A percentile compares a stretch with the other conserved stretches of the same genome.
phyloP scores from a whole-genome alignment of 148 eudicot genomes.

The Nepenthes mirabilis region DNA sequence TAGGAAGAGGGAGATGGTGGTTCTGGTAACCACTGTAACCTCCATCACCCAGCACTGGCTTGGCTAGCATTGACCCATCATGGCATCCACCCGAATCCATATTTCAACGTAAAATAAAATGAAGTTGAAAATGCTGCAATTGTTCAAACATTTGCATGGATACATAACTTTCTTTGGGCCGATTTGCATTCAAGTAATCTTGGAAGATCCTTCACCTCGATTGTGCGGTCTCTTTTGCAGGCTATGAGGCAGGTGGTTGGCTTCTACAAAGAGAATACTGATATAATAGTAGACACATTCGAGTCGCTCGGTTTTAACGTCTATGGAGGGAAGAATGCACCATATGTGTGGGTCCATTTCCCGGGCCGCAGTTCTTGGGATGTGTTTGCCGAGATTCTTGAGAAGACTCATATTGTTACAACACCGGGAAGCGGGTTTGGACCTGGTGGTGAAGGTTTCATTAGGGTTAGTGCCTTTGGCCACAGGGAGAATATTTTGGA shows the following conservation, averaged over 20 bases:
- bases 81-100: too few species aligned
- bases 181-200: too few species aligned
- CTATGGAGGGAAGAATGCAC: conserved; percentile 83
- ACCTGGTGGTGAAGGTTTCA: conserved; percentile 79
- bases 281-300: conserved; percentile 75
- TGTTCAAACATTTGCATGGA: too few species aligned
- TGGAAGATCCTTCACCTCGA: background rate
- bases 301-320: conserved; percentile 79
- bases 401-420: conserved; percentile 80
- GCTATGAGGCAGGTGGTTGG: conserved; percentile 81
- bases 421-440: conserved; percentile 92
- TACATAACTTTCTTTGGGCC: too few species aligned
- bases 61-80: too few species aligned
- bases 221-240: conserved; percentile 24
- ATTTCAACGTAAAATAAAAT: too few species aligned
- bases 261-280: conserved; percentile 81
- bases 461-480: conserved; percentile 81
- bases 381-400: conserved; percentile 76
- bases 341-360: conserved; percentile 91
- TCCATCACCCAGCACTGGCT: too few species aligned
- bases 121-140: too few species aligned
- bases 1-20: too few species aligned
- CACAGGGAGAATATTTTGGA: conserved; percentile 74
- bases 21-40: too few species aligned
- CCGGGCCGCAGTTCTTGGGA: conserved; percentile 95